Base-by-base conservation (phyloP, 2,329 filamentous ascomycete genomes). In the Botryosphaeria dothidea region DNA sequence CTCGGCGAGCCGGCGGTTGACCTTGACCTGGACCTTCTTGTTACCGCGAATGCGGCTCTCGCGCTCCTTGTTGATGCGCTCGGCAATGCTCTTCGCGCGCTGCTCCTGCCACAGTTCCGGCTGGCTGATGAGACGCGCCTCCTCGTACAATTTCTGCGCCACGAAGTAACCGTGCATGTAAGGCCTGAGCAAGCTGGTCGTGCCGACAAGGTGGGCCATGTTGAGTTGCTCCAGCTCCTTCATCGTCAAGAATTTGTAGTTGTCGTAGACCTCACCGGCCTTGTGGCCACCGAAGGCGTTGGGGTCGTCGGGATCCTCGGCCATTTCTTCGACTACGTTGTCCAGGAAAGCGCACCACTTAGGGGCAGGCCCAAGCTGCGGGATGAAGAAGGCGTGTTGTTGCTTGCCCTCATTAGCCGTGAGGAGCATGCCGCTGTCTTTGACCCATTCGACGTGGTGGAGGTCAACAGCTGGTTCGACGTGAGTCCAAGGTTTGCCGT, bases 151-250 rank as follows among this genome's bases (percentile, higher is more conserved):
- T 73, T 93, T 92, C 71, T 96, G 94, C 38, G 92, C 92, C 56
- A 99, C 93, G 80, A 99, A 99, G 84, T 95, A 98, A 71, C 95
- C 96, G 76, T 99, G 95, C 96, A 99, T 99, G 75, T 99, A 99
- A 48, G 95, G 95, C 49, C 94, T 86, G 45, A 99, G 82, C 21
- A 98, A 82, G 73, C 92, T 95, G 29, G 93, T 96, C 71, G 92
- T 93, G 69, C 94, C 94, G 65, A 99, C 86, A 54, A 99, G 84
- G 75, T 98, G 94, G 62, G 92, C 90, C 73, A 99, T 79, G 75
- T 92, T 96, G 69, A 99, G 86, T 38, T 90, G 87, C 71, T 91
- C 91, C 62, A 99, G 84, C 77, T 99, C 93, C 48, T 92, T 88
- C 67, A 92, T 78, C 1, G 94, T 97, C 74, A 99, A 83, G 86